Base-by-base conservation (phyloP, 306 rosid species). In the Castanopsis chinensis region DNA sequence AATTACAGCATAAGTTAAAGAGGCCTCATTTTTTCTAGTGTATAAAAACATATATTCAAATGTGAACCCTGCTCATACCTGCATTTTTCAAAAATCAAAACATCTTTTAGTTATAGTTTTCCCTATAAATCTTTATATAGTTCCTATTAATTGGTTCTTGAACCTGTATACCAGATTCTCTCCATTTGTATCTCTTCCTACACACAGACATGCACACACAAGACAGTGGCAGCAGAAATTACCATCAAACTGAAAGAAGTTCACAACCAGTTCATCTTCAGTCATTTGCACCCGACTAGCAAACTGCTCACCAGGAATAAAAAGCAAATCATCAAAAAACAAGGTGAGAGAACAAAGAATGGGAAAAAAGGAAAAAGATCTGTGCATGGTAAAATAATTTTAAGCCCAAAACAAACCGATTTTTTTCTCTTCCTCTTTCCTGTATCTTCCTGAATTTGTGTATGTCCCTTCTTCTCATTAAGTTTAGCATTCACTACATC, bases 211-310 rank as follows among this genome's bases (percentile, higher is more conserved):
- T 1, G 2, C 58, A 69, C 52, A 59, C 49, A 67, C 63, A 72
- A 75, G 15, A 76, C 71, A 79, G 75, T 20, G 72, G 71, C 21
- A 54, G 28, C 45, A 84, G 21, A 76, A 55, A 57, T 85, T 91
- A 95, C 99, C 99, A 81, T 95, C 98, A 82, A 95, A 86, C 80
- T 88, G 94, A 83, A 80, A 95, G 86, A 90, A 95, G 81, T 95
- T 90, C 67, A 84, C 23, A 61, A 92, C 59, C 73, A 95, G 83
- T 82, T 95, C 99, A 82, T 92, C 97, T 79, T 95, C 97, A 0
- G 91, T 90, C 92, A 95, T 88, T 81, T 92, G 95, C 81, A 90
- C 81, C 83, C 97, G 93, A 88, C 96, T 90, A 32, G 88, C 19
- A 82, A 87, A 89, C 97, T 91, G 90, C 79, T 53, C 74, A 43